Base-by-base conservation (phyloP, 139 green algal genomes). In the Medakamo hakoo region DNA sequence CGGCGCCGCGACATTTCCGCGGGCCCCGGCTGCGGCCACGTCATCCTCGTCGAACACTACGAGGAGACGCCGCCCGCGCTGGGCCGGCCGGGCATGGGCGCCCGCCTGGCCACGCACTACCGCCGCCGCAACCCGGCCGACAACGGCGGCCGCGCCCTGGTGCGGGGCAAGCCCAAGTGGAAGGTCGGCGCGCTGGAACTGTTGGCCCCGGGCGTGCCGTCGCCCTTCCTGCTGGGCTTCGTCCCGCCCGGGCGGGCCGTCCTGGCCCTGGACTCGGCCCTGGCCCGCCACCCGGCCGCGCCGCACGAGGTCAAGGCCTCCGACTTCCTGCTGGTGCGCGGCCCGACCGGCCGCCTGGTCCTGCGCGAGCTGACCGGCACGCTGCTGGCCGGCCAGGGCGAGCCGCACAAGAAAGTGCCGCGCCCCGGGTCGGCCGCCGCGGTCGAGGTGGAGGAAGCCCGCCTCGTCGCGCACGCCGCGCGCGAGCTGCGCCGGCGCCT, bases 251-350 rank as follows among this genome's bases (percentile, higher is more conserved):
- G 77, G 31, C 30, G 29, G 25, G 59, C 65, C 48, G 69, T 74
- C 49, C 71, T 83, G 55, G 68, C 74, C 1, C 59, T 80, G 31
- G 79, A 79, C 57, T 73, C 65, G 21, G 62, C 63, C 21, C 59
- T 94, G 62, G 93, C 78, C 62, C 74, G 77, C 31, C 71, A 80
- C 0, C 81, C 82, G 1, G 82, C 75, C 1, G 64, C 67, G 27
- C 65, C 75, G 23, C 77, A 92, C 72, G 22, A 57, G 4, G 56
- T 77, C 23, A 63, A 59, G 2, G 26, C 65, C 27, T 73, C 77
- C n/a, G 86, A 94, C 75, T 94, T 93, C 64, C 61, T 94, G 68
- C 71, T 94, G 5, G 57, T 90, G n/a, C 75, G 85, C 21, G 52
- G 55, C 5, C 57, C 69, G 27, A 63, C 55, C 1, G 86, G 86